Evolutionary conservation across 495 filamentous ascomycete genomes (phyloP), one percentile per base, ranked within the genome.

Genomic region (Neurospora sp.): DNA sequence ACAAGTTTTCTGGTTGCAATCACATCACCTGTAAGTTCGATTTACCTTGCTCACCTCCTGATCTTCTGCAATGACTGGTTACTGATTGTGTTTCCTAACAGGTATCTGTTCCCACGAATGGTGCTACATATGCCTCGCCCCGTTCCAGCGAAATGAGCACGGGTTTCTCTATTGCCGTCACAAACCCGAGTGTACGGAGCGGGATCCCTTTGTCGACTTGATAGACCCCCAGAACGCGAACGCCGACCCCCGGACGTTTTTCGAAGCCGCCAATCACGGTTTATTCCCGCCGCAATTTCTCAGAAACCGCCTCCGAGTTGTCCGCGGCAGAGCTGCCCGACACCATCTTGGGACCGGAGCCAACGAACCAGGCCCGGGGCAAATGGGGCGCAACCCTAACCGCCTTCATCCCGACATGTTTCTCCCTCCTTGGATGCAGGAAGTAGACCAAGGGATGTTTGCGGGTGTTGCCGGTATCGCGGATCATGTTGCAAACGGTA

Each of bases 1-100:
- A 82, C 71, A 85, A 84, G 69, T 80, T 74, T n/a, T 77, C 75
- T 1, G 87, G 87, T 2, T 87, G 85, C 71, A 85, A 88, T 41
- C 83, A 87, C 74, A 83, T 87, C 20, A 84, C 79, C 0, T 86
- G 85, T 84, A 75, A 78, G 83, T 80, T 54, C 31, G 39, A 39
- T n/a, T 18, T 20, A 9, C 42, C 54, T 54, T 40, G 7, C 37
- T 16, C 39, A 49, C 9, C 41, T 40, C 37, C 38, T 18, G 38
- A 44, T 39, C 16, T 62, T 20, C 35, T 31, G n/a, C 35, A 35
- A 18, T 31, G 27, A 60, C 38, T 35, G 20, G 40, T 20, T 20
- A 39, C 70, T 76, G 62, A 74, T 35, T 10, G 18, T 37, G n/a
- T 27, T 20, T n/a, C 10, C 16, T 10, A 2, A 12, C 42, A 84